Base-by-base conservation (phyloP, 73 alveolate species). In the Tetrahymena thermophila region DNA sequence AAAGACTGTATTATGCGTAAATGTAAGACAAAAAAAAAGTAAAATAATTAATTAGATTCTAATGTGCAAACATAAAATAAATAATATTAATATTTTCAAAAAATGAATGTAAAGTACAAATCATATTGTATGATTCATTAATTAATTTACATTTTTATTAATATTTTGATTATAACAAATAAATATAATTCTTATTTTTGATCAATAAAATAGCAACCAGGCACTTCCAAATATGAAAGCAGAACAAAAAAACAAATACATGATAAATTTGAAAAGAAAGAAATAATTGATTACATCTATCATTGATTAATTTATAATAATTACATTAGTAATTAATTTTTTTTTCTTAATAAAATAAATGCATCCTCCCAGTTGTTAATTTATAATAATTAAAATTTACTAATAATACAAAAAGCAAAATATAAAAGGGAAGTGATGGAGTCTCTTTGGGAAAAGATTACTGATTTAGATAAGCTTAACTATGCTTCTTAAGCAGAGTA, bases 391-490 rank as follows among this genome's bases (percentile, higher is more conserved):
- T 71, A 71, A 71, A 71, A 71, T 28, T 71, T 28, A 71, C 40
- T 71, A 71, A 71, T 71, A 71, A 71, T 71, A 71, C 89, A 71
- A 71, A 71, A 71, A 71, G 89, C 37, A 71, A 71, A 31, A 71
- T 16, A 71, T 71, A 71, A 71, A 71, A 71, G 89, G 89, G 89
- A 71, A 71, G 89, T 71, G 89, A 71, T 71, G 89, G 89, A 71
- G 89, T 71, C 89, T 71, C 89, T 71, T 71, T 71, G 89, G 89
- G 89, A 71, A 71, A 71, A 71, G 89, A 71, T 71, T 71, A 71
- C 89, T 28, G 89, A 71, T 71, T 71, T 71, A 71, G 89, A 71
- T 71, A 71, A 71, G 89, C 89, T 71, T 34, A 71, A 71, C 35
- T 71, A 71, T 71, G 89, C 89, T 71, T 71, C 89, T 28, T 31